These are phyloP conservation scores for Aphanomyces euteiches DNA, from an alignment of 352 stramenopile species.

Conservation along the genomic window DNA sequence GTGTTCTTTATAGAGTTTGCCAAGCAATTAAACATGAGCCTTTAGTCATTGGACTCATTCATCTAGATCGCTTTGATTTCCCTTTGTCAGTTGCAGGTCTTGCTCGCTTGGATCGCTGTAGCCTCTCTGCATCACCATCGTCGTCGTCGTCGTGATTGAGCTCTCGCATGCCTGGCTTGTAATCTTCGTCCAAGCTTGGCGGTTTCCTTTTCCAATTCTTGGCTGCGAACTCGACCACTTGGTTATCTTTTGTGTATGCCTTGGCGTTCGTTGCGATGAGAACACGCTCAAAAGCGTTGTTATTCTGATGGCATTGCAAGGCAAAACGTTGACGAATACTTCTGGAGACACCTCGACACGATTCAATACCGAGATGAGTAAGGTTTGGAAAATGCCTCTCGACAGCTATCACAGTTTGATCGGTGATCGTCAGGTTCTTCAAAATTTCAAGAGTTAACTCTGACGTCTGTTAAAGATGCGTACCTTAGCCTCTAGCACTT, in stretches of 20 bases:
- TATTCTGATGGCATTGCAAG: conserved; percentile 1
- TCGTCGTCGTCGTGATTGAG: conserved; percentile 2
- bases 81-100: not conserved
- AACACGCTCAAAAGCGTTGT: not conserved
- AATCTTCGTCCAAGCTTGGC: not conserved
- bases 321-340: not conserved
- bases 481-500: conserved; percentile 10
- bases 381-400: not conserved
- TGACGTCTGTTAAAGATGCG: not conserved
- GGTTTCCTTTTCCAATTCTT: not conserved
- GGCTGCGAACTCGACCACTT: not conserved
- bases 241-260: conserved; percentile 5
- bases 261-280: conserved; percentile 7
- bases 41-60: not conserved
- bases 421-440: not conserved
- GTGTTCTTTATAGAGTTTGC: too few relatives aligned
- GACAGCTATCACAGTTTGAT: not conserved
- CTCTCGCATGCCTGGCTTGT: not conserved
- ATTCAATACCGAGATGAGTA: conserved; percentile 5
- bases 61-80: not conserved
- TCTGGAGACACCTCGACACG: not conserved
- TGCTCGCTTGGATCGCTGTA: not conserved
- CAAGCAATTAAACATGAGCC: too few relatives aligned
- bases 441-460: not conserved
- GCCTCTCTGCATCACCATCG: not conserved